Evolutionary conservation across 257 asterid genomes (phyloP), one percentile per base, ranked within the genome.

Genomic region (Striga asiatica): DNA sequence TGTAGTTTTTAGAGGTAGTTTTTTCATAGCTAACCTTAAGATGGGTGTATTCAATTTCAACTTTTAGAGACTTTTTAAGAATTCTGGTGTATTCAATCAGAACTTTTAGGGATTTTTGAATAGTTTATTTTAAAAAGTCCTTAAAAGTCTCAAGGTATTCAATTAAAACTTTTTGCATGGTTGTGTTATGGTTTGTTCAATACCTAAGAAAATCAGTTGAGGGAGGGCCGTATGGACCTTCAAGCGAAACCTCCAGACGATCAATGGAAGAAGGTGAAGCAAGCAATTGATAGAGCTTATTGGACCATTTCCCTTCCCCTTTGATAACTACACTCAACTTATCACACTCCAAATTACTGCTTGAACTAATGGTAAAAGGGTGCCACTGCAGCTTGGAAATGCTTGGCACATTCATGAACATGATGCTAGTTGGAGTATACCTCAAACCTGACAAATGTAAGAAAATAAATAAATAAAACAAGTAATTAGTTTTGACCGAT

Each of bases 311-410:
- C 62, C 98, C 96, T 54, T 86, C 95, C 0, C 68, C 73, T 66
- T 91, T 91, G 17, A 91, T 66, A 4, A 74, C 64, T 21, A 83
- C 80, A 43, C 94, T 84, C 0, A 91, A 68, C 67, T 67, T 81
- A 25, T 91, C 96, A 0, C 77, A 58, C 62, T 91, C 98, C 66
- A 87, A 56, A 52, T 50, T 66, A 54, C 94, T 84, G 63, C 78
- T 86, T 10, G 98, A 91, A 66, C 56, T 70, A 31, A 87, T 62
- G 1, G 92, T 87, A 22, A 91, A 87, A 7, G 98, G 96, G 76
- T 91, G 98, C 98, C 98, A 91, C 34, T 91, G 98, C 58, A 84
- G 3, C 70, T 72, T 91, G 1, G 95, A 91, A 49, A 91, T 74
- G 71, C 78, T 75, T 0, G 95, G 93, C 38, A 87, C 70, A 62